Evolutionary conservation across 768 basidiomycete species (phyloP).

Genomic region (Candolleomyces aberdarensis): DNA sequence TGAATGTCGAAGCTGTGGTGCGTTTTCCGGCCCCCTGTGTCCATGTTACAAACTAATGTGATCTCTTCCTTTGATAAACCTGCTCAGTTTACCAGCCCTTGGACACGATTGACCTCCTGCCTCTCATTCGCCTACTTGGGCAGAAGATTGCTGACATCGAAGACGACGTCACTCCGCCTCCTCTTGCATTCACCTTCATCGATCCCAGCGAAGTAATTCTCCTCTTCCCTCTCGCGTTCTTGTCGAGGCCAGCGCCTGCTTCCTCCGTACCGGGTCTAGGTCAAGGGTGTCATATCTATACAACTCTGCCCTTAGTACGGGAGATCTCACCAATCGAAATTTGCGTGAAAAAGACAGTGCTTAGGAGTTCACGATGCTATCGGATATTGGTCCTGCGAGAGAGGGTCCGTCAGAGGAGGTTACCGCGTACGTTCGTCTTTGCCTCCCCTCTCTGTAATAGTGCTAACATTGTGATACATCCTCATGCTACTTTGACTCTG

Average conservation of each 20-base stretch:
- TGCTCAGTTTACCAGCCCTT: too few relatives aligned
- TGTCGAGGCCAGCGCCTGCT: slow-evolving; percentile 92
- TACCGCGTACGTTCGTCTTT: slow-evolving; percentile 60
- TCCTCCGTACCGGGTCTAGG: slow-evolving; percentile 99
- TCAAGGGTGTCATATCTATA: slow-evolving; percentile 64
- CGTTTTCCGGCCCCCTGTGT: slow-evolving; percentile 17
- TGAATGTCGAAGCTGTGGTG: slow-evolving; percentile 50
- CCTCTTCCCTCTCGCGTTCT: slow-evolving; percentile 58
- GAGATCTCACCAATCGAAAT: background rate
- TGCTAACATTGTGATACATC: background rate
- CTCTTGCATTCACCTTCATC: slow-evolving; percentile 59
- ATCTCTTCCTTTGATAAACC: slow-evolving; percentile 1
- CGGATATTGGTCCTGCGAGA: slow-evolving; percentile 97
- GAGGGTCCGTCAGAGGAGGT: slow-evolving; percentile 93
- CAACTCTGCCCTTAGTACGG: too few relatives aligned
- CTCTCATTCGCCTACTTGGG: slow-evolving; percentile 53
- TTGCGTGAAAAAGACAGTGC: slow-evolving; percentile 47
- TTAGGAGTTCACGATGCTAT: slow-evolving; percentile 95
- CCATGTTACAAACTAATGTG: background rate
- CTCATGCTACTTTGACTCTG: background rate
- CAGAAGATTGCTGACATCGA: slow-evolving; percentile 19
- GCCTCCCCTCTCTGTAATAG: too few relatives aligned
- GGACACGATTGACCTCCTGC: slow-evolving; percentile 37
- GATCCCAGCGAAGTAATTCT: slow-evolving; percentile 29
- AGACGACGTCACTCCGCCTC: slow-evolving; percentile 23